Conservation (phyloP, 305 asterid genomes). For the Solanum chacoense region DNA sequence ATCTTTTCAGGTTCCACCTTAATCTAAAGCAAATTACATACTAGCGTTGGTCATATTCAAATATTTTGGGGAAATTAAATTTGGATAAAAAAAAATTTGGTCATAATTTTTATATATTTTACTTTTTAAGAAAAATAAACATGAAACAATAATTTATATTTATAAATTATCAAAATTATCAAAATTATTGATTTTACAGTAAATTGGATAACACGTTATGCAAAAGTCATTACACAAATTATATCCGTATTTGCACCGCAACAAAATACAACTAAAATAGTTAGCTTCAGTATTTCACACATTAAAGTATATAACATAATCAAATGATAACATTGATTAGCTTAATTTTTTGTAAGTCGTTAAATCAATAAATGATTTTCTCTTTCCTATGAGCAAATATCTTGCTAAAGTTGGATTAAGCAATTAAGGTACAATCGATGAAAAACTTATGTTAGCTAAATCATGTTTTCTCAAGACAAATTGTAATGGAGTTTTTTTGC, state of each 20-base stretch:
- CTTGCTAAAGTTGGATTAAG: not conserved
- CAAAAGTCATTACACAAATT: not conserved
- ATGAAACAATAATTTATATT: not conserved
- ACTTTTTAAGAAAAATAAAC: not conserved
- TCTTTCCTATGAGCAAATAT: not conserved
- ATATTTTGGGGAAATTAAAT: not conserved
- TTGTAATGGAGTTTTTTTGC: not conserved
- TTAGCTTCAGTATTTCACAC: not conserved
- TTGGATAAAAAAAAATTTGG: not conserved
- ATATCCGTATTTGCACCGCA: not conserved
- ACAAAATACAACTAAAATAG: not conserved
- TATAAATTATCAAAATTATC: not conserved
- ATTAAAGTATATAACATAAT: not conserved
- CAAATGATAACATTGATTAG: not conserved
- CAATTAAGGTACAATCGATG: not conserved
- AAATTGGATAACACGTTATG: not conserved
- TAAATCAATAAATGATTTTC: not conserved
- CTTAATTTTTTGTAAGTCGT: not conserved
- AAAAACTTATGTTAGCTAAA: not conserved
- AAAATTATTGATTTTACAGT: not conserved
- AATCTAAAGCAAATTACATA: slow-evolving; percentile 6
- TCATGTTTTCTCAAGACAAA: not conserved
- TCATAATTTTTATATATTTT: not conserved
- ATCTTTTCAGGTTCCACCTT: not conserved
- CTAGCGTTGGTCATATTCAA: not conserved